A percentile compares a stretch with the other conserved stretches of the same genome.
phyloP scores from a whole-genome alignment of 2,329 filamentous ascomycete genomes.

The Peltaster fructicola region DNA sequence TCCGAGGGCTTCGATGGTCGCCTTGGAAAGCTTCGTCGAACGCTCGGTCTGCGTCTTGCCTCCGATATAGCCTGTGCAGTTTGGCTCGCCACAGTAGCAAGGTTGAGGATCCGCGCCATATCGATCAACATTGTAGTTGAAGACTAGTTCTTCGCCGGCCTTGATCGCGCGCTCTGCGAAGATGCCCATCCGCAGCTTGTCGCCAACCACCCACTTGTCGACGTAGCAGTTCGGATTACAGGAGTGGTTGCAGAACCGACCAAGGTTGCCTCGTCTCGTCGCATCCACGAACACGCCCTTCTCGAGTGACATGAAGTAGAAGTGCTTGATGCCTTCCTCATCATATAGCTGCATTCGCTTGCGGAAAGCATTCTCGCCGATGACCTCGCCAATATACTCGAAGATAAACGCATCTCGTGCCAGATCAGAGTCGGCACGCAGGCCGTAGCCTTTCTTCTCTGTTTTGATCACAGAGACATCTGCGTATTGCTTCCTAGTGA shows the following conservation, averaged over 20 bases:
- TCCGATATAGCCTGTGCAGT: constrained; percentile 91
- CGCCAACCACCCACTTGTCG: constrained; percentile 97
- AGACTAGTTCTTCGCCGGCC: constrained; percentile 85
- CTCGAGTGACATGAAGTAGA: constrained; percentile 98
- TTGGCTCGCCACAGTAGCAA: constrained; percentile 87
- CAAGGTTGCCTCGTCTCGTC: constrained; percentile 88
- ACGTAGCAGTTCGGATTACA: constrained; percentile 98
- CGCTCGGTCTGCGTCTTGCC: constrained; percentile 95
- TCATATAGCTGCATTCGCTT: constrained; percentile 87
- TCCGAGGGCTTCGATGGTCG: constrained; percentile 84
- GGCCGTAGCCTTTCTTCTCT: constrained; percentile 89
- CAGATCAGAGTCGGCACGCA: constrained; percentile 64
- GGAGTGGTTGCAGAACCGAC: constrained; percentile 95
- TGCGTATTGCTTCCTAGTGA: constrained; percentile 78
- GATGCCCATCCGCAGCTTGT: constrained; percentile 97
- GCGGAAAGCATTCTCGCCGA: constrained; percentile 79
- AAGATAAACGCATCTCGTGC: constrained; percentile 82
- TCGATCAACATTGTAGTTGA: constrained; percentile 98
- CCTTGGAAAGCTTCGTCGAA: constrained; percentile 74
- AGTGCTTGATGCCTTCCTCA: constrained; percentile 92
- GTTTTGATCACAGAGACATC: constrained; percentile 91
- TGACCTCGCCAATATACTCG: constrained; percentile 97
- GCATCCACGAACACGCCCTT: constrained; percentile 96
- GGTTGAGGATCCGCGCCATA: constrained; percentile 94
- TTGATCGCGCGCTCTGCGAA: constrained; percentile 75